Evolutionary conservation across 1,284 basidiomycete species (phyloP).

Genomic region (Microbotryum intermedium): DNA sequence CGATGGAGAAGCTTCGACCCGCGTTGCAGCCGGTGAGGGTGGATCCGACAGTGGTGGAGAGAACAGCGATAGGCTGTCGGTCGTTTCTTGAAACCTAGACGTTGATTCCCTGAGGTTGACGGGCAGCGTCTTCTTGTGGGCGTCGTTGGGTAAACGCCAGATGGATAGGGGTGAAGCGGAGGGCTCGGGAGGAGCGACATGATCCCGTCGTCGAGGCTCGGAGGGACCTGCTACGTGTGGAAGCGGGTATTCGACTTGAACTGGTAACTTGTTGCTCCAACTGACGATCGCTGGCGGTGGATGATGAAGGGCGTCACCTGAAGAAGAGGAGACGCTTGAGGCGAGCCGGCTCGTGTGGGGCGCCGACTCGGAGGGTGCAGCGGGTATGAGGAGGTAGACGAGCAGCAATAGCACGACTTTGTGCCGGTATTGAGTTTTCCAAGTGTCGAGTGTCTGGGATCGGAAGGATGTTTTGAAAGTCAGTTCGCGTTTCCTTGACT

Average conservation of each 20-base stretch:
- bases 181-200: too few species aligned
- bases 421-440: not conserved
- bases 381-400: not conserved
- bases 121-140: too few species aligned
- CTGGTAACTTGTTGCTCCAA: not conserved
- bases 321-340: not conserved
- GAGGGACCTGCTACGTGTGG: not conserved
- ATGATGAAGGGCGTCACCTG: not conserved
- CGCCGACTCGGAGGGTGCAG: not conserved
- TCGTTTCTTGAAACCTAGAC: too few species aligned
- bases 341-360: not conserved
- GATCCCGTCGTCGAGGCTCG: not conserved
- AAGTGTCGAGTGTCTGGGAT: constrained; percentile 11
- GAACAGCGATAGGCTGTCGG: not conserved
- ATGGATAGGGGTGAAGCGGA: too few species aligned
- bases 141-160: too few species aligned
- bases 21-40: not conserved
- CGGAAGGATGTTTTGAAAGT: too few species aligned
- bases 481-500: too few species aligned
- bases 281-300: not conserved
- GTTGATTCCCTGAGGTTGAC: too few species aligned
- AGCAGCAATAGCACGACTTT: constrained; percentile 2
- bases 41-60: not conserved
- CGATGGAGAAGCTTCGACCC: not conserved
- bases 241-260: not conserved